A percentile compares a stretch with the other conserved stretches of the same genome.
Evolutionary conservation across 2,329 filamentous ascomycete species (phyloP).

Genomic region (Sporothrix pseudoabietina): DNA sequence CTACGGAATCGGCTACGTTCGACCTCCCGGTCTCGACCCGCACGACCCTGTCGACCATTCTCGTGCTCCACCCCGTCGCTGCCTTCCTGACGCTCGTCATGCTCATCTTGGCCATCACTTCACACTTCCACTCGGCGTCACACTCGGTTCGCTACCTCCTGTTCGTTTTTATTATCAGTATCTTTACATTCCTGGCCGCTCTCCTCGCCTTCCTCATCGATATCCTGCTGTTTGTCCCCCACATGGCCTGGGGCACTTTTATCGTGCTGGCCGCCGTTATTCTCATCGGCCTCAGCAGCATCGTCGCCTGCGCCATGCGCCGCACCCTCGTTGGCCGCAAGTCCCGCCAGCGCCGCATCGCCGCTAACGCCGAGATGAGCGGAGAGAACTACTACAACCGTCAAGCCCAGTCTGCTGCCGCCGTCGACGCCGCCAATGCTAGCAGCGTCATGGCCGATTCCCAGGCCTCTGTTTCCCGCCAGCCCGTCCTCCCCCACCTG

Average conservation of each 20-base stretch:
- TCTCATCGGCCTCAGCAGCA: conserved; percentile 74
- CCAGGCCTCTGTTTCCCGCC: conserved; percentile 34
- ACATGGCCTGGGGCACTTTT: conserved; percentile 92
- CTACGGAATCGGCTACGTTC: conserved; percentile 50
- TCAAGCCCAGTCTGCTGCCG: conserved; percentile 54
- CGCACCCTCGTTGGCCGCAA: conserved; percentile 88
- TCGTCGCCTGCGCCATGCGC: conserved; percentile 93
- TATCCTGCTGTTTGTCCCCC: conserved; percentile 90
- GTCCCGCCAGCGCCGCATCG: conserved; percentile 88
- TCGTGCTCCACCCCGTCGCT: conserved; percentile 91
- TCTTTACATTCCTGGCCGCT: conserved; percentile 80
- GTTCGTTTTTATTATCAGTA: conserved; percentile 78
- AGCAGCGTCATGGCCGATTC: conserved; percentile 34
- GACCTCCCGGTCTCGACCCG: conserved; percentile 57
- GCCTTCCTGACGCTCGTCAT: conserved; percentile 83
- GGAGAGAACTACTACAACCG: conserved; percentile 87
- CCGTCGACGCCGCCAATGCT: conserved; percentile 45
- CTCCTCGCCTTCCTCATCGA: conserved; percentile 87
- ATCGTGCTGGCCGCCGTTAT: conserved; percentile 88
- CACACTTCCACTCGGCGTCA: conserved; percentile 83
- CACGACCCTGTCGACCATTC: conserved; percentile 75
- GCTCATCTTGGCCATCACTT: conserved; percentile 74
- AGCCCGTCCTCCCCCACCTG: conserved; percentile 62
- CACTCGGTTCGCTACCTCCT: conserved; percentile 90
- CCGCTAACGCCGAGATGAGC: conserved; percentile 95